These are phyloP conservation scores for Phaeosphaeriaceae sp. DNA, from an alignment of 2,329 filamentous ascomycete species.

Conservation along the genomic window DNA sequence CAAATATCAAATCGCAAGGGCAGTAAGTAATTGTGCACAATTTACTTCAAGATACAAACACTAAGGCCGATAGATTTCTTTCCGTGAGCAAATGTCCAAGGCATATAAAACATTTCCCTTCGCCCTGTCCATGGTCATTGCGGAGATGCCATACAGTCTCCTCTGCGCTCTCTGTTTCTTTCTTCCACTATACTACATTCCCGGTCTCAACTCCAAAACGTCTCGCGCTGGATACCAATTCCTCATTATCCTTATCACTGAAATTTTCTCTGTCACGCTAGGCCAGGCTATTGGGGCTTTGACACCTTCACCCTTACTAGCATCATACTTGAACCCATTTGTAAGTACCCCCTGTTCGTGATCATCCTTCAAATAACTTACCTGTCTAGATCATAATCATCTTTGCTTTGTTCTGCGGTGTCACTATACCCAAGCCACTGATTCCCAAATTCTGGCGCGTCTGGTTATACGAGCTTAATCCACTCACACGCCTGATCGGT, in stretches of 20 bases:
- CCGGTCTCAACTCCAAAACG: conserved; percentile 69
- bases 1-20: conserved; percentile 79
- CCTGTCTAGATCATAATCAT: conserved; percentile 76
- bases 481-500: conserved; percentile 80
- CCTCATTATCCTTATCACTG: conserved; percentile 81
- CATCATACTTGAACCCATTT: conserved; percentile 75
- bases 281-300: conserved; percentile 75
- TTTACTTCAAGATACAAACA: no score
- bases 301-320: conserved; percentile 79
- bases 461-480: conserved; percentile 84
- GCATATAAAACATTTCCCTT: conserved; percentile 86
- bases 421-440: conserved; percentile 77
- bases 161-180: conserved; percentile 83
- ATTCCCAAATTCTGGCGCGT: conserved; percentile 80
- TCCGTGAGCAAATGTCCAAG: conserved; percentile 84
- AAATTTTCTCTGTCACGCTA: conserved; percentile 82
- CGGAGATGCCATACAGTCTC: conserved; percentile 83
- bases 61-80: conserved; percentile 41
- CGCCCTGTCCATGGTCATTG: conserved; percentile 75
- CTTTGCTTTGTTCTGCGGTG: conserved; percentile 86
- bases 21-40: conserved; percentile 64
- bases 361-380: background rate
- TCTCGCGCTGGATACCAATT: conserved; percentile 83
- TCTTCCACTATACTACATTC: conserved; percentile 83
- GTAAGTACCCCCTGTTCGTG: conserved; percentile 5